Conservation (phyloP, 352 stramenopile genomes). For the Phytophthora crassamura region DNA sequence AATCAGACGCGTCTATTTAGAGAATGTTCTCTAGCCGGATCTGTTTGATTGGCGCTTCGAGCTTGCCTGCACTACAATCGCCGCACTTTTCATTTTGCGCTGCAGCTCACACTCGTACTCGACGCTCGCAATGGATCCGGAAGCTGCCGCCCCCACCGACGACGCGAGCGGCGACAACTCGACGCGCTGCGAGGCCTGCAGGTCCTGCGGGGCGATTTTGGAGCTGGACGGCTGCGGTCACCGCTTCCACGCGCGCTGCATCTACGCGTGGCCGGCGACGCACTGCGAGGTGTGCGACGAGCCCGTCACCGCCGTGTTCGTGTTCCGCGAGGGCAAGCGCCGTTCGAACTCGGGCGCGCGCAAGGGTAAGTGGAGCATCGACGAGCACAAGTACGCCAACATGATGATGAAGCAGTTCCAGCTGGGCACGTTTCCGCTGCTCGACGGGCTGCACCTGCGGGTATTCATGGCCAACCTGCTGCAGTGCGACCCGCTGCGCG, state of each 20-base stretch:
- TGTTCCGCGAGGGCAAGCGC: constrained; percentile 61
- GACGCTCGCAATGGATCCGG: constrained; percentile 6
- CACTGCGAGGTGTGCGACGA: constrained; percentile 71
- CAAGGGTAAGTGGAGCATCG: constrained; percentile 80
- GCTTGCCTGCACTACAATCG: too few relatives aligned
- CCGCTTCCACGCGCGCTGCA: constrained; percentile 79
- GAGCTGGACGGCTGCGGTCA: constrained; percentile 75
- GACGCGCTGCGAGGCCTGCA: constrained; percentile 76
- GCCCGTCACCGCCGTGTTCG: constrained; percentile 45
- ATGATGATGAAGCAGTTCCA: constrained; percentile 89
- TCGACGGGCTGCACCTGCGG: constrained; percentile 71
- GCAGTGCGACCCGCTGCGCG: constrained; percentile 82
- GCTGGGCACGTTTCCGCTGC: constrained; percentile 68
- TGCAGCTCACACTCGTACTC: neutral
- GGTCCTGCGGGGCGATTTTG: constrained; percentile 71
- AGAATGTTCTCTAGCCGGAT: too few relatives aligned
- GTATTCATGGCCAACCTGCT: constrained; percentile 79
- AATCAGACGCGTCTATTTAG: too few relatives aligned
- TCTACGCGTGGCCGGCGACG: constrained; percentile 70
- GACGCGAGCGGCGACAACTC: constrained; percentile 42
- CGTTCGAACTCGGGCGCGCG: constrained; percentile 52
- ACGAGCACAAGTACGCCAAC: constrained; percentile 84
- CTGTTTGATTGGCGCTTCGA: too few relatives aligned
- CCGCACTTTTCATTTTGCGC: constrained; percentile 25
- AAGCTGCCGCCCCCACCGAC: neutral